Conservation (phyloP, 345 rosid genomes). For the Ceriops zippeliana region DNA sequence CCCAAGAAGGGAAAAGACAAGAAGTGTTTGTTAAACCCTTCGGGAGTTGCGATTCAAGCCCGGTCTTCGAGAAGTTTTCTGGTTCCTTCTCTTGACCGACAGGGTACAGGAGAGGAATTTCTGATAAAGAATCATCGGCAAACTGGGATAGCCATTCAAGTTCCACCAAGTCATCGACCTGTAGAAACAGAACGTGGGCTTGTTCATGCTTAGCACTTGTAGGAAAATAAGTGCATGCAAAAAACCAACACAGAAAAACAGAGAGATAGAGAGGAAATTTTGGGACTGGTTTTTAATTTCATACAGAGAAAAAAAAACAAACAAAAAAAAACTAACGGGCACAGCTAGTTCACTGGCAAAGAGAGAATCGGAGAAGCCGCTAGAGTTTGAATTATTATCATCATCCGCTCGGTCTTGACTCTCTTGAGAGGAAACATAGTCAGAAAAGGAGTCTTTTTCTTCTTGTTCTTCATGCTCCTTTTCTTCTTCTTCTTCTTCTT, state of each 20-base stretch:
- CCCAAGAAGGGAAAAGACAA: constrained; percentile 16
- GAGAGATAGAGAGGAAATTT: neutral
- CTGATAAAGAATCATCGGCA: constrained; percentile 46
- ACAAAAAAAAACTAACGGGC: constrained; percentile 29
- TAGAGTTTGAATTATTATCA: constrained; percentile 33
- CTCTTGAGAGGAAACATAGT: constrained; percentile 30
- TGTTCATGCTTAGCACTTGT: neutral
- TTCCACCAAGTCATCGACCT: constrained; percentile 47
- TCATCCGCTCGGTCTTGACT: constrained; percentile 23
- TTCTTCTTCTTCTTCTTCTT: constrained; percentile 17
- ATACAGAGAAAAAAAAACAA: neutral
- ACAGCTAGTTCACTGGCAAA: constrained; percentile 33
- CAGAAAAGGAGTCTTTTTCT: constrained; percentile 37
- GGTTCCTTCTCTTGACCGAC: constrained; percentile 3
- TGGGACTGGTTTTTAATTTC: neutral
- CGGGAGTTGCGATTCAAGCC: constrained; percentile 18
- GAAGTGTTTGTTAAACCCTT: constrained; percentile 12
- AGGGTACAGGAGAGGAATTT: constrained; percentile 21
- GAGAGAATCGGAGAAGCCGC: constrained; percentile 23
- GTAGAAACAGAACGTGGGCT: neutral
- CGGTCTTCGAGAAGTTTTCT: constrained; percentile 11
- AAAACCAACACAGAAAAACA: neutral
- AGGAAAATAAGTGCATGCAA: neutral
- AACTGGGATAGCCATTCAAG: constrained; percentile 60
- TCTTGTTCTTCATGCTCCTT: constrained; percentile 35